Evolutionary conservation across 768 basidiomycete species (phyloP).

Genomic region (Tephrocybe sp.): DNA sequence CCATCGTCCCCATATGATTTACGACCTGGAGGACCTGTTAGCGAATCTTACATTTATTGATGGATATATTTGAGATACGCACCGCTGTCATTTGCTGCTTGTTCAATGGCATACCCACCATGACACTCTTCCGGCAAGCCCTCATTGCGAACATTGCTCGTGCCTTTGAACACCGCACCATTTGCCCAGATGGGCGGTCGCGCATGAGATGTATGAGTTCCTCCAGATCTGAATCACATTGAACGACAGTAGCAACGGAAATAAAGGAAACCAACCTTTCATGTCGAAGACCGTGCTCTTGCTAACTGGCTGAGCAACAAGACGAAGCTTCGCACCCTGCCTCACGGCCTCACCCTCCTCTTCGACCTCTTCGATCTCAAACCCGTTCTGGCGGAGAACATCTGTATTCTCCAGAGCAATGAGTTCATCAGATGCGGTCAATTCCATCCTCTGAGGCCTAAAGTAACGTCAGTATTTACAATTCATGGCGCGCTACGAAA

Average conservation of each 20-base stretch:
- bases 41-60: not conserved
- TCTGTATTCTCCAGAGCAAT: slow-evolving; percentile 84
- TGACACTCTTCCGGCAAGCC: slow-evolving; percentile 94
- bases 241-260: not conserved
- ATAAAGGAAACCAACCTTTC: slow-evolving; percentile 54
- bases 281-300: slow-evolving; percentile 88
- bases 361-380: slow-evolving; percentile 68
- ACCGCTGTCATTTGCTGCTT: slow-evolving; percentile 75
- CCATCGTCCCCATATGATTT: slow-evolving; percentile 80
- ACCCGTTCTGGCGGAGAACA: slow-evolving; percentile 84
- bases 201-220: slow-evolving; percentile 87
- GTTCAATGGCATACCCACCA: slow-evolving; percentile 88
- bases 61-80: slow-evolving; percentile 20
- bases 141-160: slow-evolving; percentile 95
- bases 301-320: slow-evolving; percentile 86
- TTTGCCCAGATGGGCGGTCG: slow-evolving; percentile 71
- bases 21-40: slow-evolving; percentile 48
- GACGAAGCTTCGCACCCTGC: slow-evolving; percentile 46
- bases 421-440: slow-evolving; percentile 89
- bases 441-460: slow-evolving; percentile 74
- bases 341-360: slow-evolving; percentile 34
- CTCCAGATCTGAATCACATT: slow-evolving; percentile 67
- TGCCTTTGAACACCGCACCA: slow-evolving; percentile 92
- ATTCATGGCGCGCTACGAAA: not conserved
- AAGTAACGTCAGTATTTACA: not conserved